Conservation (phyloP, 108 stramenopile genomes). For the Aurantiochytrium sp. region DNA sequence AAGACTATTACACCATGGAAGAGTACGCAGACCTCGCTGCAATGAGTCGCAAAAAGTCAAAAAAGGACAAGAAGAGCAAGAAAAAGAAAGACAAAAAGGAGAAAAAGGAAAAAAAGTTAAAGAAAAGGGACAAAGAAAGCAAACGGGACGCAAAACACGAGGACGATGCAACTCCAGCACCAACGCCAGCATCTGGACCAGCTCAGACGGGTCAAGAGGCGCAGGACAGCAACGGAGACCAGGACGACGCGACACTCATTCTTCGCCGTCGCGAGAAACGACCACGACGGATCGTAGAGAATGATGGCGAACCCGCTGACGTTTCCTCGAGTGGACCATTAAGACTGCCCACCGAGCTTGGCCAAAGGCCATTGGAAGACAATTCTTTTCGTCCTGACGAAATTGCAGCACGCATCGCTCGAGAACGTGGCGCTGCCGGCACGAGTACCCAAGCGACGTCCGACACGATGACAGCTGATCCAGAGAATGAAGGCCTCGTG, state of each 20-base stretch:
- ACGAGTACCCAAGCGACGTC: too few relatives aligned
- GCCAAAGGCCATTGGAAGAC: neutral
- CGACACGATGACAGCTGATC: neutral
- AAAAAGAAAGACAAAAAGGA: neutral
- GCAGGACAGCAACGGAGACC: neutral
- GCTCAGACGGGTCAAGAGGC: neutral
- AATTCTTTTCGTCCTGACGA: neutral
- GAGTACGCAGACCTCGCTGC: neutral
- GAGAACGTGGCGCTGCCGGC: too few relatives aligned
- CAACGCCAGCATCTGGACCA: too few relatives aligned
- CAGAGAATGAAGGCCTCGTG: neutral
- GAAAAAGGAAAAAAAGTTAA: neutral
- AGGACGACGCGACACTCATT: neutral
- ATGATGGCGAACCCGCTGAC: neutral
- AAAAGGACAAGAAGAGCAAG: neutral
- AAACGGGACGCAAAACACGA: too few relatives aligned
- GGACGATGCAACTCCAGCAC: too few relatives aligned
- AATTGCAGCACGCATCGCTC: neutral
- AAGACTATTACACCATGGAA: neutral
- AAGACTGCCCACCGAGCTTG: neutral
- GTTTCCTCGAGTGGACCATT: neutral
- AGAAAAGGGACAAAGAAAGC: neutral
- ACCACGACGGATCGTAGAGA: neutral
- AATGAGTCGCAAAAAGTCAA: neutral
- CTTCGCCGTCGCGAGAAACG: constrained; percentile 21